Evolutionary conservation across 345 rosid genomes (phyloP), one percentile per base, ranked within the genome.

Genomic region (Arabidopsis arenosa): DNA sequence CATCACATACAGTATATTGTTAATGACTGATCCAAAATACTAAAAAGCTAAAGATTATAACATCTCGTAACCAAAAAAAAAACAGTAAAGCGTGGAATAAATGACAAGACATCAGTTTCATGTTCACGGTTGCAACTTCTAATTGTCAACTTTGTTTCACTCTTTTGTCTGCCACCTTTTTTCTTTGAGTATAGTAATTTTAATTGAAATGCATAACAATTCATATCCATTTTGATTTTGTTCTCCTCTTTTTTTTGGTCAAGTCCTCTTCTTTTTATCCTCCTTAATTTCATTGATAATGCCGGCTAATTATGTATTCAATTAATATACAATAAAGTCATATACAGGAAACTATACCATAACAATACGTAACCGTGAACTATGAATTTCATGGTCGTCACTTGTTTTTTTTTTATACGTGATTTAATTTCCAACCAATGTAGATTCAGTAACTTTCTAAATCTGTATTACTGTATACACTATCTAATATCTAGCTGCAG

Each of bases 141-240:
- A 21, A 63, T 63, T 63, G 82, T 79, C 82, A 79, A 79, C 82
- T 79, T 76, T 73, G 79, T 13, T 67, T 74, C 78, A 63, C 72
- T 68, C 78, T 77, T 79, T 74, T 84, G 84, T 82, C 82, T 73
- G 85, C 85, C 87, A 82, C 81, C 51, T 23, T 68, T 73, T 73
- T 69, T 23, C 5, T 36, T 33, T 4, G 21, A 57, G 5, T 40
- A 12, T 0, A 52, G 8, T 40, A 76, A 52, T 15, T 54, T 61
- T 14, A 43, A 9, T 23, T 35, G 43, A 68, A 52, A 49, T 51
- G 37, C 54, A 63, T 12, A 37, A 62, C 69, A 72, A 62, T 73
- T 74, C 51, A 62, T 69, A 54, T 33, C 56, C 70, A 69, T 63
- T 54, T 53, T 62, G 70, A 44, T 37, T 63, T 56, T 77, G 35